A percentile compares a stretch with the other conserved stretches of the same genome.
phyloP scores from a whole-genome alignment of 2,329 filamentous ascomycete genomes.

The Apiospora kogelbergensis region DNA sequence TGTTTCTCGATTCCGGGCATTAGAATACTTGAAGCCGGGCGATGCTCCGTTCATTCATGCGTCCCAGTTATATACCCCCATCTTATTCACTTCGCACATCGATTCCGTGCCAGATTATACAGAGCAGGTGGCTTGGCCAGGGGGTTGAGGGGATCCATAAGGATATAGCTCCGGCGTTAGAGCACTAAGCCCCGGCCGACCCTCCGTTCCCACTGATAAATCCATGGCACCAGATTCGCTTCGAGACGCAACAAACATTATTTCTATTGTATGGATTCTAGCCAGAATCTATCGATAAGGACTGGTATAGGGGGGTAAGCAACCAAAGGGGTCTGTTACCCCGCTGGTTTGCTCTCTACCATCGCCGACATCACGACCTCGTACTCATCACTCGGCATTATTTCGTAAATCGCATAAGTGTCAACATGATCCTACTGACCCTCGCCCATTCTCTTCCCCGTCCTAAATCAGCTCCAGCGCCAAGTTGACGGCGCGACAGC shows the following conservation, averaged over 20 bases:
- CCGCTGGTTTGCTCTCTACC: background rate
- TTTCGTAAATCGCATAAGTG: background rate
- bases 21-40: background rate
- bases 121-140: background rate
- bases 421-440: background rate
- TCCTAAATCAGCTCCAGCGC: conserved; percentile 13
- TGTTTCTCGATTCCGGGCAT: background rate
- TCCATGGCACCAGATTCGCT: background rate
- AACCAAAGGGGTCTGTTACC: background rate
- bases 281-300: background rate
- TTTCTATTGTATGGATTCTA: background rate
- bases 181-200: background rate
- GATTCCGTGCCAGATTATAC: background rate
- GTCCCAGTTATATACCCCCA: background rate
- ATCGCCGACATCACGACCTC: background rate
- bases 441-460: background rate
- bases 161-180: conserved; percentile 12
- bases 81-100: background rate
- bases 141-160: background rate
- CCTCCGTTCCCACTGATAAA: background rate
- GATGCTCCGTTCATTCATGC: background rate
- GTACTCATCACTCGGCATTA: background rate
- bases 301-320: background rate
- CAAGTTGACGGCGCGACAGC: conserved; percentile 24
- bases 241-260: background rate